Conservation (phyloP, 2,329 filamentous ascomycete species). For the Teratosphaeria zuluensis region DNA sequence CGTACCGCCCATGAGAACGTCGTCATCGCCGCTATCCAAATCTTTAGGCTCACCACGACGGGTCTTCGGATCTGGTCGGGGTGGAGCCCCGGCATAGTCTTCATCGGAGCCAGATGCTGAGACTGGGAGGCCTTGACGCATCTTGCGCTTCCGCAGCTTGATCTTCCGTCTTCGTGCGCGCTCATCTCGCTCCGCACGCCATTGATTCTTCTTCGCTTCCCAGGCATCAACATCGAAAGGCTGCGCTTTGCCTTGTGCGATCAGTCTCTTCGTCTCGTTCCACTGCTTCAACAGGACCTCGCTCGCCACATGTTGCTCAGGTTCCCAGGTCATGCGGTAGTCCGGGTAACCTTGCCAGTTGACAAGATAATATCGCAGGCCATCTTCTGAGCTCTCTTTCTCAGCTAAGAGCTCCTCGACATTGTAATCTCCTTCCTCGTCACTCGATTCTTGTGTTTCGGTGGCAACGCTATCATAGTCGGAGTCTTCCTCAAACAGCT, state of each 20-base stretch:
- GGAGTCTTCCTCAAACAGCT: constrained; percentile 10
- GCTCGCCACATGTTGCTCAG: constrained; percentile 9
- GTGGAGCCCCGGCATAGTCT: neutral
- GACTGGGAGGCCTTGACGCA: constrained; percentile 2
- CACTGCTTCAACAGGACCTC: constrained; percentile 12
- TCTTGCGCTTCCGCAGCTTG: constrained; percentile 16
- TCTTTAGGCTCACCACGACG: neutral
- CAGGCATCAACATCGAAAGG: constrained; percentile 17
- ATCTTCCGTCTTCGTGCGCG: constrained; percentile 11
- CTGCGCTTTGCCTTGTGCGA: constrained; percentile 8
- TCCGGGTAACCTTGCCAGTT: constrained; percentile 25
- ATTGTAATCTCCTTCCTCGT: constrained; percentile 14
- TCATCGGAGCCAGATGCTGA: neutral
- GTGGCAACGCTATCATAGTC: constrained; percentile 20
- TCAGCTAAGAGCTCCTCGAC: constrained; percentile 25
- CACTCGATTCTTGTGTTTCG: constrained; percentile 16
- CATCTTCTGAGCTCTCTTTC: constrained; percentile 3
- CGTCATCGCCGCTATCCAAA: constrained; percentile 4
- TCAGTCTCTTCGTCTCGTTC: constrained; percentile 11
- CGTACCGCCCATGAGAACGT: neutral
- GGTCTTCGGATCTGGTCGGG: neutral
- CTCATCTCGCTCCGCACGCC: constrained; percentile 5
- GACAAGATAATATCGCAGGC: constrained; percentile 14
- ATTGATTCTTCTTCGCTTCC: constrained; percentile 6
- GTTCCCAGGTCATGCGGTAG: constrained; percentile 21